phyloP scores from a whole-genome alignment of 1,139 yeast species.

The Keqinozyma sinolaborantium region DNA sequence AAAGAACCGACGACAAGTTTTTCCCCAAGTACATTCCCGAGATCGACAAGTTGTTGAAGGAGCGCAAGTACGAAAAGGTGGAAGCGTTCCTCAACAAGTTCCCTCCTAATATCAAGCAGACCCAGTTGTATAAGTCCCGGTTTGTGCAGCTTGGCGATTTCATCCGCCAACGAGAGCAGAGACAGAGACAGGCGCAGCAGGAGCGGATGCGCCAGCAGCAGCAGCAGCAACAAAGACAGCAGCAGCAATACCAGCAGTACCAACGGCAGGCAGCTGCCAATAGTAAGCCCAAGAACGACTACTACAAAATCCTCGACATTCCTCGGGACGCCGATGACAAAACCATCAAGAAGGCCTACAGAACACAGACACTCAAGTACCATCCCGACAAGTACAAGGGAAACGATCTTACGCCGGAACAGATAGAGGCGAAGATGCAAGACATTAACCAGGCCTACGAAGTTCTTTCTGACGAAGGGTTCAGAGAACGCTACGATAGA shows the following conservation, averaged over 20 bases:
- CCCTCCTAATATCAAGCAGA: conserved; percentile 32
- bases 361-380: conserved; percentile 71
- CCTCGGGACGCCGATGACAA: conserved; percentile 63
- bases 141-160: conserved; percentile 20
- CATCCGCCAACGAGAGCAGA: conserved; percentile 16
- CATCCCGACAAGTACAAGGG: conserved; percentile 89
- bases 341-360: conserved; percentile 78
- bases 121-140: conserved; percentile 34
- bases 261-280: conserved; percentile 33
- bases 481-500: conserved; percentile 62
- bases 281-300: conserved; percentile 58
- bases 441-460: conserved; percentile 94
- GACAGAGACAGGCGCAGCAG: conserved; percentile 41
- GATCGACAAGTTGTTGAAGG: conserved; percentile 38
- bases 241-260: conserved; percentile 41
- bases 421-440: conserved; percentile 82
- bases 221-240: conserved; percentile 44
- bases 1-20: conserved; percentile 27
- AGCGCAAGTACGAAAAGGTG: conserved; percentile 44
- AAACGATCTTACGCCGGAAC: conserved; percentile 62
- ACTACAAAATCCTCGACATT: conserved; percentile 76
- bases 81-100: conserved; percentile 25
- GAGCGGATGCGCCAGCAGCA: conserved; percentile 49
- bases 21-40: conserved; percentile 44
- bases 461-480: conserved; percentile 64